Evolutionary conservation across 2,329 filamentous ascomycete species (phyloP).

Genomic region (Claviceps sp.): DNA sequence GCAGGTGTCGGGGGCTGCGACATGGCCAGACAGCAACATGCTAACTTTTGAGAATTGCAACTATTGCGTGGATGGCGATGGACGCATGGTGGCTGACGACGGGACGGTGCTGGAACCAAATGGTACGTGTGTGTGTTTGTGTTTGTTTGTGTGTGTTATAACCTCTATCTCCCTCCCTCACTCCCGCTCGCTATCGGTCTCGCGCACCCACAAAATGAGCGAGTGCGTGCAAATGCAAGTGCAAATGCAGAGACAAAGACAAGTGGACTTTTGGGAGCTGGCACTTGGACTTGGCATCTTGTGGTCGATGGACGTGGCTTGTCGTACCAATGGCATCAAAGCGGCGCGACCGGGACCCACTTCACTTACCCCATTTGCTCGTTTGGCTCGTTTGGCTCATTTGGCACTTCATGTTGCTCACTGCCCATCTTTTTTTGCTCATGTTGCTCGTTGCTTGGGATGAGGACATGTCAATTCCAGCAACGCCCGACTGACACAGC

Average conservation of each 20-base stretch:
- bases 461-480: conserved; percentile 4
- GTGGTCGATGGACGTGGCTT: background rate
- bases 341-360: conserved; percentile 7
- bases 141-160: background rate
- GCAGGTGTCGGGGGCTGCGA: conserved; percentile 24
- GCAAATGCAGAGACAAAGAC: background rate
- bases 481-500: conserved; percentile 5
- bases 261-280: background rate
- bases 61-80: conserved; percentile 51
- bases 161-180: background rate
- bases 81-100: conserved; percentile 77
- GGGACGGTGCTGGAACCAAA: conserved; percentile 73
- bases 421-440: too few species aligned
- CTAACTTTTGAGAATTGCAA: conserved; percentile 69
- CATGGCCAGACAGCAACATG: conserved; percentile 62
- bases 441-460: background rate
- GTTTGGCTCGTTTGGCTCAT: too few species aligned
- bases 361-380: background rate
- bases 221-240: conserved; percentile 1
- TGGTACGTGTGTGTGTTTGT: conserved; percentile 43
- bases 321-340: conserved; percentile 4
- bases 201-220: background rate
- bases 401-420: too few species aligned
- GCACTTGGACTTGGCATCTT: background rate
- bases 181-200: background rate